Conservation (phyloP, 495 filamentous ascomycete species). For the Margaritispora aquatica region DNA sequence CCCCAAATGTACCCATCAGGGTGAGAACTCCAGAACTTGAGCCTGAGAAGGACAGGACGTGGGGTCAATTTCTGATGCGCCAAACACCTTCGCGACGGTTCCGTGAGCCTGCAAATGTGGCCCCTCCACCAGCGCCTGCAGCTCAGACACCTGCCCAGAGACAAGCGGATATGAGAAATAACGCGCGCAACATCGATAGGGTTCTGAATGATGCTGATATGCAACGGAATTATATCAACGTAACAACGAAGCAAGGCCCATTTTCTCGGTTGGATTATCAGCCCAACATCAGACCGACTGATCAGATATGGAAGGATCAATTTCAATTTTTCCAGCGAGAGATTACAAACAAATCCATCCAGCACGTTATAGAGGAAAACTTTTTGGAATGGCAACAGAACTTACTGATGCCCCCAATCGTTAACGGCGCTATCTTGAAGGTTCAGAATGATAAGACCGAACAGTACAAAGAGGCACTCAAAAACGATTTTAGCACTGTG, state of each 20-base stretch:
- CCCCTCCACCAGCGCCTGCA: neutral
- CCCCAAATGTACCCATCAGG: neutral
- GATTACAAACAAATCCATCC: neutral
- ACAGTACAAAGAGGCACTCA: constrained; percentile 10
- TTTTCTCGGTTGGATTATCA: neutral
- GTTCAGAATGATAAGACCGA: constrained; percentile 9
- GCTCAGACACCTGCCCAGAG: neutral
- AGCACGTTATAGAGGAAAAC: constrained; percentile 2
- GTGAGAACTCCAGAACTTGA: neutral
- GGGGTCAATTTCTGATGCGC: neutral
- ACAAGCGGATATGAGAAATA: neutral
- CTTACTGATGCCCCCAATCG: constrained; percentile 4
- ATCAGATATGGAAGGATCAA: neutral
- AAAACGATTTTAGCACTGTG: constrained; percentile 1
- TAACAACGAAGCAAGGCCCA: neutral
- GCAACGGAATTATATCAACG: neutral
- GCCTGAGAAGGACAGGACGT: neutral
- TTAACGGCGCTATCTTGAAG: constrained; percentile 3
- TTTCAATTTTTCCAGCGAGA: neutral
- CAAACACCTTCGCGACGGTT: neutral
- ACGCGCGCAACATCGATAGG: neutral
- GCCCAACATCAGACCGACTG: neutral
- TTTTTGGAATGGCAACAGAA: constrained; percentile 20
- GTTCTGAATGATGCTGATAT: neutral
- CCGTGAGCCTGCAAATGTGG: neutral